These are phyloP conservation scores for Globisporangium nagaii DNA, from an alignment of 352 stramenopile species.

Conservation along the genomic window DNA sequence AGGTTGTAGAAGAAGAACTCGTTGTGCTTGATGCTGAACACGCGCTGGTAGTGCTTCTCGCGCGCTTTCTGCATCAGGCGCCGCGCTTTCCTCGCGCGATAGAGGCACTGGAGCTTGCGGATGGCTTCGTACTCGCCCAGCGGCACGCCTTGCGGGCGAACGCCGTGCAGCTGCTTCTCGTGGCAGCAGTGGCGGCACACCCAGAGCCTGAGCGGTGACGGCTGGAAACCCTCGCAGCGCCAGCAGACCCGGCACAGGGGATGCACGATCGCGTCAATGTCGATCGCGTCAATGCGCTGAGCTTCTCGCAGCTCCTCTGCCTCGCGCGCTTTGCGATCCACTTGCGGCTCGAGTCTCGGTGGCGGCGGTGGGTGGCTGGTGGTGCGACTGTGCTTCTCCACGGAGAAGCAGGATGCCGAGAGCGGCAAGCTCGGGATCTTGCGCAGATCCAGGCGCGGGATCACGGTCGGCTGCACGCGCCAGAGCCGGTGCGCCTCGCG, in stretches of 20 bases:
- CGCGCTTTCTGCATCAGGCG: constrained; percentile 44
- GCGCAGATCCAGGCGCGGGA: constrained; percentile 45
- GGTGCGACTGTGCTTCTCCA: constrained; percentile 5
- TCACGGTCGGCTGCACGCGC: constrained; percentile 29
- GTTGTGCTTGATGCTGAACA: constrained; percentile 73
- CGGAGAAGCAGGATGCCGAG: constrained; percentile 26
- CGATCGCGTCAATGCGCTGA: constrained; percentile 51
- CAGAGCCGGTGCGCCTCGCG: constrained; percentile 43
- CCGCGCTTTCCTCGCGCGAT: constrained; percentile 40
- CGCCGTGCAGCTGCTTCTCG: constrained; percentile 61
- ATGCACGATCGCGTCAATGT: constrained; percentile 61
- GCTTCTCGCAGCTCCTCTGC: constrained; percentile 26
- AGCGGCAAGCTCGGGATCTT: constrained; percentile 31
- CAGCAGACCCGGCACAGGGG: constrained; percentile 73
- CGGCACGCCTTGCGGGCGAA: constrained; percentile 23
- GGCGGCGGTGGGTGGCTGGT: constrained; percentile 25
- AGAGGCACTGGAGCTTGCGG: constrained; percentile 70
- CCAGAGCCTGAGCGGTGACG: constrained; percentile 59
- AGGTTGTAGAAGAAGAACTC: constrained; percentile 79
- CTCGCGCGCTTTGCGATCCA: constrained; percentile 30
- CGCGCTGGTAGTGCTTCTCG: constrained; percentile 60
- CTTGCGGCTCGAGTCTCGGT: constrained; percentile 46
- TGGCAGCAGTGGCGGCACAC: constrained; percentile 68
- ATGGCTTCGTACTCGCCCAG: constrained; percentile 72
- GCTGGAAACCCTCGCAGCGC: constrained; percentile 69